Percentiles rank a stretch among this genome's conserved stretches.
Evolutionary conservation across 139 green algal genomes (phyloP).

Genomic region (Marvania coccoides): DNA sequence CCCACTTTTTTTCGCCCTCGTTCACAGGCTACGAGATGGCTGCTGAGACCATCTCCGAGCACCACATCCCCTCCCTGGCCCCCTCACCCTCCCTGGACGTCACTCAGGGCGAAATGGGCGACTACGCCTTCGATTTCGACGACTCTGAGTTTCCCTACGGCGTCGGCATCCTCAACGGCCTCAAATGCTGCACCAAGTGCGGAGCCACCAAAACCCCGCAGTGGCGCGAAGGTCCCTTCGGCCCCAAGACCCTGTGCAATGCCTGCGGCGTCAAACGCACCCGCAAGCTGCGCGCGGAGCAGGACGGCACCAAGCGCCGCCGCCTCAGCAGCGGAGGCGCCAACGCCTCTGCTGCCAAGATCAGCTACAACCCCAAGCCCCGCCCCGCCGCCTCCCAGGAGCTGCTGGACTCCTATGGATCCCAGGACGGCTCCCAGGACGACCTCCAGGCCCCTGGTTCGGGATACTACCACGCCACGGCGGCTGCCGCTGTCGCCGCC

Average conservation of each 20-base stretch:
- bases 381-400: not conserved
- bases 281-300: constrained; percentile 33
- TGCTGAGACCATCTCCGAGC: constrained; percentile 1
- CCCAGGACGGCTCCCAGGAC: not conserved
- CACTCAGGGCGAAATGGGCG: not conserved
- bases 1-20: no score
- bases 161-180: constrained; percentile 1
- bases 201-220: constrained; percentile 45
- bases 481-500: not conserved
- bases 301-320: constrained; percentile 31
- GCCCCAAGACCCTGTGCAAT: constrained; percentile 56
- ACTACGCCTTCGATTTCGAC: not conserved
- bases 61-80: not conserved
- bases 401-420: constrained; percentile 18
- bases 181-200: constrained; percentile 46
- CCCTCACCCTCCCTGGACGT: not conserved
- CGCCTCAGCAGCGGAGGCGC: not conserved
- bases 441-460: not conserved
- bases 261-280: constrained; percentile 37
- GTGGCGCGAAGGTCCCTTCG: constrained; percentile 48
- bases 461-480: not conserved
- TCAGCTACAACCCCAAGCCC: not conserved
- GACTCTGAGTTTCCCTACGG: constrained; percentile 15
- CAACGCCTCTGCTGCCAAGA: not conserved
- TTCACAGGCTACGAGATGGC: constrained; percentile 14